Evolutionary conservation across 106 monocot species (phyloP).

Genomic region (Chionographis japonica): DNA sequence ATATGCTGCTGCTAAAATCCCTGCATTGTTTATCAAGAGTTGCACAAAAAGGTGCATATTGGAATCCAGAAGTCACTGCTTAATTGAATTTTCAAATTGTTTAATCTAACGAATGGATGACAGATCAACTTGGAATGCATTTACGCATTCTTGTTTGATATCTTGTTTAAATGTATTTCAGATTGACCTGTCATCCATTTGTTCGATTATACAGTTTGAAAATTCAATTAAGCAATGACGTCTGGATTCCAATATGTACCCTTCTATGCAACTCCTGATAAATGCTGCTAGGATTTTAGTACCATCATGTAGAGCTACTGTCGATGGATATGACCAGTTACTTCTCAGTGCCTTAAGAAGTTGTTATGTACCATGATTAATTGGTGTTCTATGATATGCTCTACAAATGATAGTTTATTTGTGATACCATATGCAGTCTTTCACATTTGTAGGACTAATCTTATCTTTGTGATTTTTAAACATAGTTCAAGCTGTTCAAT

Average conservation of each 20-base stretch:
- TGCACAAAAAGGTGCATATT: constrained; percentile 66
- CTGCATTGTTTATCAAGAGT: constrained; percentile 94
- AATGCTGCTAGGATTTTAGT: constrained; percentile 96
- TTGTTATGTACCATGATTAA: background rate
- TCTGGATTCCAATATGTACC: constrained; percentile 44
- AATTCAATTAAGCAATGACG: constrained; percentile 66
- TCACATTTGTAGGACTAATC: too few species aligned
- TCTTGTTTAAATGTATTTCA: constrained; percentile 34
- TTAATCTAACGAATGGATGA: constrained; percentile 31
- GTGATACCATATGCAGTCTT: too few species aligned
- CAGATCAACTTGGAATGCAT: constrained; percentile 51
- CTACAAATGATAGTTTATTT: too few species aligned
- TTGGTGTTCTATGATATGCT: too few species aligned
- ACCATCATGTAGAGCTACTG: constrained; percentile 41
- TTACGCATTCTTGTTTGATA: constrained; percentile 1
- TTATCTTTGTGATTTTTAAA: too few species aligned
- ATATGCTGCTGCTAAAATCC: constrained; percentile 73
- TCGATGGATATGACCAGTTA: constrained; percentile 88
- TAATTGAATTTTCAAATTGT: background rate
- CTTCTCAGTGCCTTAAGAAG: constrained; percentile 5
- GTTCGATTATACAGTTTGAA: constrained; percentile 71
- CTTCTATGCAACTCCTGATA: constrained; percentile 79
- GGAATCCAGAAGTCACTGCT: constrained; percentile 47
- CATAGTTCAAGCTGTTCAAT: too few species aligned
- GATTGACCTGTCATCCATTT: constrained; percentile 70